Evolutionary conservation across 148 eudicot genomes (phyloP).

Genomic region (Chenopodium formosanum): DNA sequence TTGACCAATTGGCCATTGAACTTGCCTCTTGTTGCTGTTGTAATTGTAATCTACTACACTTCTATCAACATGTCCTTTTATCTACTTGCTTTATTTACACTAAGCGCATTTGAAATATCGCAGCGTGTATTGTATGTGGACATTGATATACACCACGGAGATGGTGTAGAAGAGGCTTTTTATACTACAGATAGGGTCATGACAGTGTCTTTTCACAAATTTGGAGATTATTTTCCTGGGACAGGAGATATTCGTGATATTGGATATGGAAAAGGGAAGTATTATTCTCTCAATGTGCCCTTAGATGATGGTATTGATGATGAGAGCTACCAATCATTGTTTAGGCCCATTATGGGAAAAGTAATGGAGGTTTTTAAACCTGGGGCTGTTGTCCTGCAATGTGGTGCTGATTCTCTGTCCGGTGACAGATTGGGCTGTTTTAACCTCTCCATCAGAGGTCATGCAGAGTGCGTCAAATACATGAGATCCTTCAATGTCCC

Average conservation of each 20-base stretch:
- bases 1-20: too few relatives aligned
- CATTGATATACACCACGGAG: constrained; percentile 72
- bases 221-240: constrained; percentile 71
- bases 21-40: neutral
- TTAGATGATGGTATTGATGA: constrained; percentile 75
- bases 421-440: constrained; percentile 86
- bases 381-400: constrained; percentile 75
- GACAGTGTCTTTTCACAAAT: constrained; percentile 73
- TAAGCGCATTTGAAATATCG: constrained; percentile 13
- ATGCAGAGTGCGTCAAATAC: constrained; percentile 76
- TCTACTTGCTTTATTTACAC: neutral
- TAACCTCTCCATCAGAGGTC: constrained; percentile 74
- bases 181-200: constrained; percentile 75
- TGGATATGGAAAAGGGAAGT: constrained; percentile 57
- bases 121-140: constrained; percentile 73
- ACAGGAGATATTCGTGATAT: constrained; percentile 62
- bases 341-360: constrained; percentile 75
- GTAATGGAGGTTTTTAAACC: constrained; percentile 79
- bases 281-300: constrained; percentile 65
- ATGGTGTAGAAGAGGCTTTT: constrained; percentile 74
- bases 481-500: constrained; percentile 85
- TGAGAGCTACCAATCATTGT: constrained; percentile 52
- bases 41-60: neutral
- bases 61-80: neutral
- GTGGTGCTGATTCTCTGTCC: constrained; percentile 80